Evolutionary conservation across 2,329 filamentous ascomycete genomes (phyloP), one percentile per base, ranked within the genome.

Genomic region (Aspergillus ochraceoroseus): DNA sequence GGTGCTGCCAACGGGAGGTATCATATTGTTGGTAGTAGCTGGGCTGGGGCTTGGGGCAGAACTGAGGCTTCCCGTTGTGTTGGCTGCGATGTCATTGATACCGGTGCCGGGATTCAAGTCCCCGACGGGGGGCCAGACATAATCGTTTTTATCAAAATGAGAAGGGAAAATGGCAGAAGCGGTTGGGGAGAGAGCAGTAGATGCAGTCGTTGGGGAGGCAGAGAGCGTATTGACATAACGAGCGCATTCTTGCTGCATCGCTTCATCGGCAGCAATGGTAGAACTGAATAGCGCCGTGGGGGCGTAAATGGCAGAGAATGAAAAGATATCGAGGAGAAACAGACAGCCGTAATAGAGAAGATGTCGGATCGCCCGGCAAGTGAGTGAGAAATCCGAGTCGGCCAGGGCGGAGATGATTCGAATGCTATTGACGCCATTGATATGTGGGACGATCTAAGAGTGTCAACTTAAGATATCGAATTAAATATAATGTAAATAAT

Each of bases 301-400:
- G 0, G 89, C 88, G 59, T 98, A 98, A 55, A 94, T 90, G 28
- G 86, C 87, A 20, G 82, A 76, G 62, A 96, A 98, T 62, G 92
- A 88, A 71, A 96, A 96, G 54, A 95, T 85, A 66, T 98, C 92
- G 7, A 96, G 78, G 38, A 96, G 77, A 17, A 95, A 74, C 23
- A 95, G 77, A 56, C 87, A 90, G 58, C 90, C 87, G 65, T 96
- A 95, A 71, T 94, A 94, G 17, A 96, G 75, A 7, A 98, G 75
- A 62, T 96, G 90, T 48, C 86, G 82, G 42, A 96, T 77, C 5
- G 88, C 89, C 37, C 87, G 83, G 57, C 87, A 85, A 41, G 89
- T 87, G 15, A 98, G 79, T 34, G 85, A 83, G 33, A 94, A 76
- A 45, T 94, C 88, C 7, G 92, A 87, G 56, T 94, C 86, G 31